A percentile compares a stretch with the other conserved stretches of the same genome.
These are phyloP conservation scores for Phytophthora cactorum DNA, from an alignment of 352 stramenopile species.

Conservation along the genomic window DNA sequence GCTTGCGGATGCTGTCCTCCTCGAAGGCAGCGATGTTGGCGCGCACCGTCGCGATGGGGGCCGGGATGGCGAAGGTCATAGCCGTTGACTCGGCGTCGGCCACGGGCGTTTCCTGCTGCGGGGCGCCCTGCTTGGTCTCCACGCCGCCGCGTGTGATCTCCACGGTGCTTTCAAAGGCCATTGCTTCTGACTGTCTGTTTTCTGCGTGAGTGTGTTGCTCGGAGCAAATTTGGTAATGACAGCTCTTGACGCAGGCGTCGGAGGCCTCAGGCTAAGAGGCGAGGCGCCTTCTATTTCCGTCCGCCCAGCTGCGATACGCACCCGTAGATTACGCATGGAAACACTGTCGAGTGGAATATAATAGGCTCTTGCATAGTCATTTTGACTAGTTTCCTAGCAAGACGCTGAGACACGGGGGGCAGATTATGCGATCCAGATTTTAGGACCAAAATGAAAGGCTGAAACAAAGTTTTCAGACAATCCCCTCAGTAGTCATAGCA, in stretches of 20 bases:
- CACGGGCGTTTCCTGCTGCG: conserved; percentile 46
- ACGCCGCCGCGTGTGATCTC: conserved; percentile 51
- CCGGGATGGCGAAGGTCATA: conserved; percentile 51
- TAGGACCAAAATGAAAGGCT: background rate
- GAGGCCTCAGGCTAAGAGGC: conserved; percentile 5
- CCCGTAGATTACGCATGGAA: conserved; percentile 17
- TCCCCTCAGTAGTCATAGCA: no score
- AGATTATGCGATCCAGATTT: conserved; percentile 6
- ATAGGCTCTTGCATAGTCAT: background rate
- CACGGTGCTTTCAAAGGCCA: conserved; percentile 61
- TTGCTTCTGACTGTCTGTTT: conserved; percentile 14
- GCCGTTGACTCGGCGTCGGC: conserved; percentile 25
- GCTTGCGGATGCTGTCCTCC: conserved; percentile 57
- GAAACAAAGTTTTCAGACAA: background rate
- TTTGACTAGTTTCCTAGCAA: conserved; percentile 4
- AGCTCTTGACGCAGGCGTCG: conserved; percentile 6
- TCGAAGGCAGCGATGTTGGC: conserved; percentile 58
- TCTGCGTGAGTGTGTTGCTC: conserved; percentile 11
- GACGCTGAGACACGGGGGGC: conserved; percentile 21
- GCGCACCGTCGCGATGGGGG: conserved; percentile 58
- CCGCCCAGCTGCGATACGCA: conserved; percentile 16
- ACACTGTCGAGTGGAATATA: background rate
- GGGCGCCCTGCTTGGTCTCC: conserved; percentile 45
- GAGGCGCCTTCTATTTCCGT: conserved; percentile 20
- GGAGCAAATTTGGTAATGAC: conserved; percentile 50